These are phyloP conservation scores for Trichoderma erinaceum DNA, from an alignment of 495 filamentous ascomycete genomes.

Conservation along the genomic window DNA sequence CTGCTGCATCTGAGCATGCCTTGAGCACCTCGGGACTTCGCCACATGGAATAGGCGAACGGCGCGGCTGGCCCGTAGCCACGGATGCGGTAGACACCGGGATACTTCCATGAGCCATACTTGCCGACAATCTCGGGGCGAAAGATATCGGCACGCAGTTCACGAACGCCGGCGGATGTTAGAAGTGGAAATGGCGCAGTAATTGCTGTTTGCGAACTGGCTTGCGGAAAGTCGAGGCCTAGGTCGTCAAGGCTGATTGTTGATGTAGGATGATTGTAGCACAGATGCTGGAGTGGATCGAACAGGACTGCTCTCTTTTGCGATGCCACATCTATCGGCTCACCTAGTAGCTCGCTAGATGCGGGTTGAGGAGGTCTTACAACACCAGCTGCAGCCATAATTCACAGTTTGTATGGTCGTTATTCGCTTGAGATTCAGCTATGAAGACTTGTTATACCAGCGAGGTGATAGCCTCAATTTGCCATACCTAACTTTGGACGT, in stretches of 20 bases:
- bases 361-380: background rate
- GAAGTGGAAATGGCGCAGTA: background rate
- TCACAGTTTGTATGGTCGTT: background rate
- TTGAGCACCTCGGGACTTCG: constrained; percentile 56
- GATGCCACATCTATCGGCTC: background rate
- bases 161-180: background rate
- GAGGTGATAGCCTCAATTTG: background rate
- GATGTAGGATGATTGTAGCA: background rate
- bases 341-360: background rate
- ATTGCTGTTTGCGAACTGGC: background rate
- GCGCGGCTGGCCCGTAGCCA: constrained; percentile 25
- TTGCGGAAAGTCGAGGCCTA: background rate
- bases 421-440: background rate
- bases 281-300: background rate
- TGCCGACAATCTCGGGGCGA: constrained; percentile 12
- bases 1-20: constrained; percentile 64
- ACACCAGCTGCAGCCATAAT: background rate
- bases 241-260: background rate
- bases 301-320: background rate
- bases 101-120: background rate
- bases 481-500: background rate
- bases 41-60: constrained; percentile 66
- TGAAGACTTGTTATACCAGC: background rate
- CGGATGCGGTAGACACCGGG: background rate
- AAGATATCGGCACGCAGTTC: constrained; percentile 12